Base-by-base conservation (phyloP, 2,329 filamentous ascomycete species). In the Drechslera avenae region DNA sequence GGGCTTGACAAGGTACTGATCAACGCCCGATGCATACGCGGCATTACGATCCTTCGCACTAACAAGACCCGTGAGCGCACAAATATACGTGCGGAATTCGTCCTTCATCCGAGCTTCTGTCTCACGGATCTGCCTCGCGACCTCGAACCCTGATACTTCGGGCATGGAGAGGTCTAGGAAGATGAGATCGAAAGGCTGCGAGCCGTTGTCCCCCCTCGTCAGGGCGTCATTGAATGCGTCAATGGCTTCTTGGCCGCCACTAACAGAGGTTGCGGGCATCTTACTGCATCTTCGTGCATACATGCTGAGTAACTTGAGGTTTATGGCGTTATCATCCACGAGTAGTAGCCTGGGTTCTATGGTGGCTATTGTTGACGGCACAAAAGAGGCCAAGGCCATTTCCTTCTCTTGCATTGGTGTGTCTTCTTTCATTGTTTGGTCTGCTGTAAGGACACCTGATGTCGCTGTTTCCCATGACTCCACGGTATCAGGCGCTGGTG, bases 161-260 rank as follows among this genome's bases (percentile, higher is more conserved):
- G 48, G 48, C 48, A 51, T 51, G 1, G 48, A 51, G 13, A 51
- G 36, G 16, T 51, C 48, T 12, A 51, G 48, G 19, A 51, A 51
- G 4, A 51, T 47, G 9, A 51, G 48, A 18, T 51, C 48, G 19
- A 51, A 51, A 5, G 30, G 26, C 39, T 51, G 43, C 8, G 32
- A 14, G n/a, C 1, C 16, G 5, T 36, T 18, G 8, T 23, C 18
- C 1, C 28, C 37, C 8, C 26, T 13, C 7, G 16, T 30, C 7
- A 42, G 28, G 3, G 43, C 32, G 19, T 23, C 16, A 23, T 17
- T 42, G 37, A 47, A 47, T 1, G 48, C 48, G 9, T 51, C 48
- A 17, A 51, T 51, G 23, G 48, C 48, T 21, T 51, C 39, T 34
- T 42, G 48, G 1, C 48, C 48, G 13, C 48, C 43, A 14, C 45